Evolutionary conservation across 139 green algal genomes (phyloP).

Genomic region (Closterium sp.): DNA sequence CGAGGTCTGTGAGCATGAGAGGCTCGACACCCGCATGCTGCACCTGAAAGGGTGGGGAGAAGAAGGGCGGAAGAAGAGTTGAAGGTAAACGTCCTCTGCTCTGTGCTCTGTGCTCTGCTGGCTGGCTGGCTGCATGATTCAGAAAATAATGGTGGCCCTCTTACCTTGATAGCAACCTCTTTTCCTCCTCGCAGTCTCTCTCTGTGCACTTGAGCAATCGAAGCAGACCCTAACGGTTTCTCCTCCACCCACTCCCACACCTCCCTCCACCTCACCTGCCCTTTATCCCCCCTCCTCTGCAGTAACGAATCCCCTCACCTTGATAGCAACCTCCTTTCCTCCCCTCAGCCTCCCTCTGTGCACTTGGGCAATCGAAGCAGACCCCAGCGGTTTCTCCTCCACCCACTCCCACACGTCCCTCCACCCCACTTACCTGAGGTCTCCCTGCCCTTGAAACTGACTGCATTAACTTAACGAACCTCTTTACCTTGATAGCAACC

Average conservation of each 20-base stretch:
- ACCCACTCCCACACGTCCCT: too few species aligned
- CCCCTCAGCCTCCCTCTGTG: too few species aligned
- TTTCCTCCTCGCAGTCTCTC: neutral
- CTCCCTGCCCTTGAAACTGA: too few species aligned
- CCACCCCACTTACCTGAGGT: too few species aligned
- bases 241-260: neutral
- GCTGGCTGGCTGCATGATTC: too few species aligned
- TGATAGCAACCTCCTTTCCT: neutral
- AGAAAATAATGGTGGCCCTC: neutral
- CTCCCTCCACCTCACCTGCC: too few species aligned
- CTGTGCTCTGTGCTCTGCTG: too few species aligned
- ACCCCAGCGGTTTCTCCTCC: neutral
- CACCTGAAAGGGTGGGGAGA: neutral
- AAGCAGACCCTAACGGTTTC: neutral
- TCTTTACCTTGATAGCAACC: constrained; percentile 37
- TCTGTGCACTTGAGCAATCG: neutral
- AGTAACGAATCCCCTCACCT: constrained; percentile 34
- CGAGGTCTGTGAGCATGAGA: neutral
- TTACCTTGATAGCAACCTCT: neutral
- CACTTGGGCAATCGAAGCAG: neutral
- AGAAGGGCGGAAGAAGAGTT: neutral
- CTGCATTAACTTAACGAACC: neutral
- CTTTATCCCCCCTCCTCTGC: too few species aligned
- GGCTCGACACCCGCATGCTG: neutral
- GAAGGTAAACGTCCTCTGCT: too few species aligned